Conservation (phyloP, 1,284 basidiomycete species). For the Marasmius tenuissimus region DNA sequence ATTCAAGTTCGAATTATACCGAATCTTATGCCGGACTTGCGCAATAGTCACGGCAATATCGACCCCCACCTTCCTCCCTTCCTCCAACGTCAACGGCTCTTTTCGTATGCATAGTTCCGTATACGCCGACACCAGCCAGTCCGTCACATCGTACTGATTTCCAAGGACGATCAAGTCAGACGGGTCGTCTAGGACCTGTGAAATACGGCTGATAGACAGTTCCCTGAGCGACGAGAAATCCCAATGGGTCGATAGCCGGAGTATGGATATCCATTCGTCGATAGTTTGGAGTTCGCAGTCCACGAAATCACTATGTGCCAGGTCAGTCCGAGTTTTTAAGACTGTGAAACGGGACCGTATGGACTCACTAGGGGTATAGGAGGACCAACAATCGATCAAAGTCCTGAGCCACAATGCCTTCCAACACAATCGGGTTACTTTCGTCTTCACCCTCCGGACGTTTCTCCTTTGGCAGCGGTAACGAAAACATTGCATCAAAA, state of each 20-base stretch:
- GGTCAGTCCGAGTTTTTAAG: too few relatives aligned
- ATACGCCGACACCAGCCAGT: slow-evolving; percentile 28
- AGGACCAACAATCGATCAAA: slow-evolving; percentile 16
- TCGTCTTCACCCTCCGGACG: slow-evolving; percentile 22
- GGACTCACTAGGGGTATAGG: slow-evolving; percentile 15
- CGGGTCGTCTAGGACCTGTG: slow-evolving; percentile 13
- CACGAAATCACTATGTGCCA: slow-evolving; percentile 5
- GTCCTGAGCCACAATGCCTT: slow-evolving; percentile 16
- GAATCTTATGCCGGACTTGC: slow-evolving; percentile 10
- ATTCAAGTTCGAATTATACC: slow-evolving; percentile 14
- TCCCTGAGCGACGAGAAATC: slow-evolving; percentile 23
- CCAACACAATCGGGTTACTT: slow-evolving; percentile 21
- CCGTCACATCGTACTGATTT: slow-evolving; percentile 19
- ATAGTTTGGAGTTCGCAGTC: slow-evolving; percentile 16
- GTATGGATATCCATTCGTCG: slow-evolving; percentile 34
- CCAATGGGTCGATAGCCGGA: slow-evolving; percentile 29
- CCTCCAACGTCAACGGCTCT: slow-evolving; percentile 16
- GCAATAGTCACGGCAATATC: slow-evolving; percentile 6
- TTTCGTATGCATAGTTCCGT: slow-evolving; percentile 20
- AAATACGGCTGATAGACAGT: slow-evolving; percentile 23
- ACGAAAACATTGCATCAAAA: slow-evolving; percentile 24
- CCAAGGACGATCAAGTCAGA: slow-evolving; percentile 25
- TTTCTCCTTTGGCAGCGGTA: slow-evolving; percentile 17
- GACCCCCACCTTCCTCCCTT: slow-evolving; percentile 13
- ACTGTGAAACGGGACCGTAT: too few relatives aligned